Base-by-base conservation (phyloP, 1,284 basidiomycete species). In the Rhodofomes roseus region DNA sequence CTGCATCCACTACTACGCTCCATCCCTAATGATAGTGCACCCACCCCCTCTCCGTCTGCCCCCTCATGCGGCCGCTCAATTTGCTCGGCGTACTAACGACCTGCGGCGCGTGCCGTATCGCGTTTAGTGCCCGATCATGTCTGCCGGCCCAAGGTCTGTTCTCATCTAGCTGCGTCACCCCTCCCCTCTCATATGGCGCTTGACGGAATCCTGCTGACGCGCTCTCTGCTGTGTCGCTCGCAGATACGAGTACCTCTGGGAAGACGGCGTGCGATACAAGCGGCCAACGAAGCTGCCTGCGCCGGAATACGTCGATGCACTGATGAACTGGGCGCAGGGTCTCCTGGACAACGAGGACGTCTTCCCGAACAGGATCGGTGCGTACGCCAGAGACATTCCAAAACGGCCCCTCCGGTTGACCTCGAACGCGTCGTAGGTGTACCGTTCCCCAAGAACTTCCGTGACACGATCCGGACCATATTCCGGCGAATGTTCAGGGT, bases 181-280 rank as follows among this genome's bases (percentile, higher is more conserved):
- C 3, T 11, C 22, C 12, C 22, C 31, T 34, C n/a, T n/a, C n/a
- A 11, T 11, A 34, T 11, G 20, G 43, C 20, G 23, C 20, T 23
- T 23, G 5, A 9, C 20, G 22, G 43, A 8, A 23, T 18, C 11
- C 37, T 37, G 18, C 54, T 40, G 39, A 9, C 34, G 20, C 37
- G 27, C 41, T 53, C 16, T 29, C 18, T 16, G 56, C 27, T 27
- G 27, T 29, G 20, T 48, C 59, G 18, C 54, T 41, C 20, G 51
- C 71, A 93, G 94, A 67, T 96, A 95, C 73, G 97, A 99, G 74
- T 99, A 98, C 75, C 87, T 98, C 31, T 99, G 97, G 96, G 96
- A 99, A 74, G 97, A 98, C 69, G 94, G 95, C 18, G 82, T 87
- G 57, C 90, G 86, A 64, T 96, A 90, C 81, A 95, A 92, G 76